Conservation (phyloP, 805 yeast genomes). For the Isabelozyma rhagii region DNA sequence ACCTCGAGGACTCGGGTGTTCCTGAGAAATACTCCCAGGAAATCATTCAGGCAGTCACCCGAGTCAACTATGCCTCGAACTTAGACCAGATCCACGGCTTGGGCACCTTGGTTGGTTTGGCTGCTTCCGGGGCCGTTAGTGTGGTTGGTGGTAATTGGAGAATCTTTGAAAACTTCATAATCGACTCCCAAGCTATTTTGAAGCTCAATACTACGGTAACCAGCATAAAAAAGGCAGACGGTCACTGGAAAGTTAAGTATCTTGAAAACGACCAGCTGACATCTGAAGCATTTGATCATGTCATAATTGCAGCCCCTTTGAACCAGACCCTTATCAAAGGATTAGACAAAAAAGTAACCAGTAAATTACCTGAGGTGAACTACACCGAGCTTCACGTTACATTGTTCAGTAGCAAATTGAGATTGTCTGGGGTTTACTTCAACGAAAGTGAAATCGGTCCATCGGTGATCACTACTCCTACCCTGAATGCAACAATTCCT, state of each 20-base stretch:
- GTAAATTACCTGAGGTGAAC: constrained; percentile 15
- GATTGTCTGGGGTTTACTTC: constrained; percentile 13
- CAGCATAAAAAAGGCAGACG: constrained; percentile 5
- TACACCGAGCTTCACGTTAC: constrained; percentile 41
- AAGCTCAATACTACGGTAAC: constrained; percentile 21
- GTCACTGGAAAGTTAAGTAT: constrained; percentile 4
- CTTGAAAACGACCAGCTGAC: constrained; percentile 7
- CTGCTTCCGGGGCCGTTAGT: constrained; percentile 30
- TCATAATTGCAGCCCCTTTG: constrained; percentile 44
- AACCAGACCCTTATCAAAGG: constrained; percentile 22
- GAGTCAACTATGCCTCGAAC: constrained; percentile 44
- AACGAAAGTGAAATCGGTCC: constrained; percentile 14
- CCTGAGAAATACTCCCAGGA: constrained; percentile 20
- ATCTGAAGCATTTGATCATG: constrained; percentile 33
- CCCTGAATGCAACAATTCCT: constrained; percentile 8
- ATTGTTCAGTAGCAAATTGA: constrained; percentile 20
- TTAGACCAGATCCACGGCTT: constrained; percentile 41
- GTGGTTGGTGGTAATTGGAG: constrained; percentile 46
- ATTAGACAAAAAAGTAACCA: not conserved
- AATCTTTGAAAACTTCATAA: constrained; percentile 40
- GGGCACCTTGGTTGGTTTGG: constrained; percentile 37
- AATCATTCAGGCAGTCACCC: constrained; percentile 36
- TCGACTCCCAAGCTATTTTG: constrained; percentile 29
- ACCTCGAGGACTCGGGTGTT: constrained; percentile 17
- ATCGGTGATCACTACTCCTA: constrained; percentile 17